phyloP scores from a whole-genome alignment of 2,329 filamentous ascomycete species.

The Scedosporium apiospermum region DNA sequence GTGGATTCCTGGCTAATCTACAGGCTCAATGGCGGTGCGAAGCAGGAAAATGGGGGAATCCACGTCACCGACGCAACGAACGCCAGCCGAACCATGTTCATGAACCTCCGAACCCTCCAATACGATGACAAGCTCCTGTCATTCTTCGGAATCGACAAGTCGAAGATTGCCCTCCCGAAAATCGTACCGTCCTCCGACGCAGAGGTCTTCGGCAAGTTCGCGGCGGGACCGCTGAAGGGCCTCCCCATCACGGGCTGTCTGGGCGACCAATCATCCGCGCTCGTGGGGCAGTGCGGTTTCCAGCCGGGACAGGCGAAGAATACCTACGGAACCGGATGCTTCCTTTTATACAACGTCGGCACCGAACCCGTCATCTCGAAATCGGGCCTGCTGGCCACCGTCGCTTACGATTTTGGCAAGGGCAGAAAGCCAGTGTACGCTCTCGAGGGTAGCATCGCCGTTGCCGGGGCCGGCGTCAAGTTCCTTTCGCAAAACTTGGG shows the following conservation, averaged over 20 bases:
- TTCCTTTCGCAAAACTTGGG: slow-evolving; percentile 58
- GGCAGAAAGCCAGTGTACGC: slow-evolving; percentile 59
- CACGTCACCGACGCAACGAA: slow-evolving; percentile 84
- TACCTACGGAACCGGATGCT: slow-evolving; percentile 85
- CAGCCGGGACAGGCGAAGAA: slow-evolving; percentile 77
- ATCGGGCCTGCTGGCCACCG: slow-evolving; percentile 74
- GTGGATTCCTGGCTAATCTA: slow-evolving; percentile 85
- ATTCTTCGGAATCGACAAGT: slow-evolving; percentile 64
- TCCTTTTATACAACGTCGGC: slow-evolving; percentile 83
- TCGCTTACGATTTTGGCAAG: slow-evolving; percentile 72
- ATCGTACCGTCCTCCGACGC: slow-evolving; percentile 74
- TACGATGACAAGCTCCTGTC: slow-evolving; percentile 70
- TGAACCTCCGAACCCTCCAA: slow-evolving; percentile 71
- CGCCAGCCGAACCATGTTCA: slow-evolving; percentile 87
- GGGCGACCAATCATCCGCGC: slow-evolving; percentile 76
- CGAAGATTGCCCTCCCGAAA: slow-evolving; percentile 67
- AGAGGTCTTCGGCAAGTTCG: slow-evolving; percentile 60
- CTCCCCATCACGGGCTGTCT: slow-evolving; percentile 72
- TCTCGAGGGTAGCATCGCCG: slow-evolving; percentile 74
- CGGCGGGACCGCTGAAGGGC: slow-evolving; percentile 56
- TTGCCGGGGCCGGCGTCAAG: slow-evolving; percentile 72
- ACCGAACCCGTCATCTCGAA: slow-evolving; percentile 76
- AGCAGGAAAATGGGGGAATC: slow-evolving; percentile 44
- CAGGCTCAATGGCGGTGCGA: slow-evolving; percentile 65
- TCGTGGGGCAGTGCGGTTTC: slow-evolving; percentile 82